Evolutionary conservation across 208 protist genomes (phyloP), one percentile per base, ranked within the genome.

Genomic region (Cochliopodium minus): DNA sequence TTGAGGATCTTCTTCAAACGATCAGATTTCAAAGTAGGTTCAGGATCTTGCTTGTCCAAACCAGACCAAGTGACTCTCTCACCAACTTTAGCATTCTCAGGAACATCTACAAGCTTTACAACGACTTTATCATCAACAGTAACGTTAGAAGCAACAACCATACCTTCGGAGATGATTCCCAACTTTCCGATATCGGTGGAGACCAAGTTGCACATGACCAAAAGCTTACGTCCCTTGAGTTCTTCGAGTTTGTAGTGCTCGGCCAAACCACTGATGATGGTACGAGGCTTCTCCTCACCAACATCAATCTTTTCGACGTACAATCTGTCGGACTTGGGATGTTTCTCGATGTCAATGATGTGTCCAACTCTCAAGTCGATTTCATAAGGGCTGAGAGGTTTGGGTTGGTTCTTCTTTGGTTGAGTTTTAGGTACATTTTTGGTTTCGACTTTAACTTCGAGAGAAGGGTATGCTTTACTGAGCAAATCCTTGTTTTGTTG

Each of bases 261-360:
- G 55, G 85, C 79, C 59, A 92, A 59, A 26, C 87, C 87, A 57
- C 76, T 86, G 45, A 87, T 73, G 35, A 92, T 86, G 5, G 80
- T 86, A 62, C 85, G 79, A 6, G 81, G 81, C 35, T 70, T 77
- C 46, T 74, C 83, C 39, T 81, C 73, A 29, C 85, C 85, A 35
- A 92, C 58, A 62, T 91, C 86, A 40, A 90, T 88, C 67, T 91
- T 74, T 72, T 92, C 85, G 56, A 92, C 72, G 69, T 78, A 90
- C 11, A 91, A 72, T 61, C 81, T 78, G 40, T 76, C 69, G 57
- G 82, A 83, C 52, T 90, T 81, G 2, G 82, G 78, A 65, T 93
- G 86, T 17, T 68, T 60, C 13, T 66, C 67, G n/a, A 85, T 81
- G 62, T 82, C 69, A 2, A 87, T 28, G 28, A 91, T 82, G 45